Evolutionary conservation across 108 stramenopile species (phyloP).

Genomic region (Skeletonema potamos): DNA sequence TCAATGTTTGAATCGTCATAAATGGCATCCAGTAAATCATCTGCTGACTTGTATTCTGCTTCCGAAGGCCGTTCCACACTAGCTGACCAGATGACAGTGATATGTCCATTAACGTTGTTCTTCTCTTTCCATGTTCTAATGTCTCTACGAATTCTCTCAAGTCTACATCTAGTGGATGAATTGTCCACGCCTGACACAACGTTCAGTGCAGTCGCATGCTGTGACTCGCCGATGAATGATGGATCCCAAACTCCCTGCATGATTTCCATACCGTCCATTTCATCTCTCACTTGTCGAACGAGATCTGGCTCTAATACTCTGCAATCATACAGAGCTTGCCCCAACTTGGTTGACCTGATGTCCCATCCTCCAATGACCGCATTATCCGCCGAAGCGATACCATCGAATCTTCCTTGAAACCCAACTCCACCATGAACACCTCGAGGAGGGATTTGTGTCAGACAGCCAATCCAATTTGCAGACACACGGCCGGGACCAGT

Average conservation of each 20-base stretch:
- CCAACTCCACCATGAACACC: slow-evolving; percentile 54
- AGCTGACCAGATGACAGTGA: slow-evolving; percentile 84
- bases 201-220: slow-evolving; percentile 58
- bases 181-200: slow-evolving; percentile 45
- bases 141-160: slow-evolving; percentile 76
- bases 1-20: slow-evolving; percentile 46
- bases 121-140: slow-evolving; percentile 66
- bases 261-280: slow-evolving; percentile 58
- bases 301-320: slow-evolving; percentile 82
- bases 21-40: slow-evolving; percentile 59
- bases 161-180: slow-evolving; percentile 35
- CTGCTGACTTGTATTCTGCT: slow-evolving; percentile 45
- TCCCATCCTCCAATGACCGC: slow-evolving; percentile 70
- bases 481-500: slow-evolving; percentile 49
- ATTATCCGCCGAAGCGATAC: slow-evolving; percentile 45
- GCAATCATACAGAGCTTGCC: slow-evolving; percentile 74
- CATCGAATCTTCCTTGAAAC: slow-evolving; percentile 44
- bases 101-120: slow-evolving; percentile 61
- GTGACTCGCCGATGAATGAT: slow-evolving; percentile 68
- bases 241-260: slow-evolving; percentile 77
- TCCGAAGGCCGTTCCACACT: slow-evolving; percentile 62
- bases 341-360: slow-evolving; percentile 65
- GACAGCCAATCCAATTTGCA: slow-evolving; percentile 76
- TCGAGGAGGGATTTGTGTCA: slow-evolving; percentile 68
- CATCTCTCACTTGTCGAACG: slow-evolving; percentile 72